Evolutionary conservation across 345 rosid genomes (phyloP).

Genomic region (Ricinus communis): DNA sequence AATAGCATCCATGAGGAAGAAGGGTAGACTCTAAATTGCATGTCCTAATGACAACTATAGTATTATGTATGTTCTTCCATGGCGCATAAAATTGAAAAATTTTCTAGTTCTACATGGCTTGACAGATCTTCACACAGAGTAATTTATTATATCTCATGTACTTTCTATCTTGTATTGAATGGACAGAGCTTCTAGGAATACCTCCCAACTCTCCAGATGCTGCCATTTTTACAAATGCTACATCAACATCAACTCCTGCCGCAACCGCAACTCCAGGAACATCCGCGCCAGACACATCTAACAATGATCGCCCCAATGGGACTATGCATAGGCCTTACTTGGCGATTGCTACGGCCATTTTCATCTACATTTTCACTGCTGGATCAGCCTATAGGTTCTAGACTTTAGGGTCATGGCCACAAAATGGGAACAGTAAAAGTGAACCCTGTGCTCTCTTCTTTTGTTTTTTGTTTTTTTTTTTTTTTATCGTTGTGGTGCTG

Average conservation of each 20-base stretch:
- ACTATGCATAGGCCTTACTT: conserved; percentile 16
- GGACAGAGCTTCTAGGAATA: conserved; percentile 74
- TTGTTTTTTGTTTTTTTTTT: not conserved
- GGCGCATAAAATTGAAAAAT: too few species aligned
- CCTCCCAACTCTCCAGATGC: conserved; percentile 81
- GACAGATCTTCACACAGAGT: too few species aligned
- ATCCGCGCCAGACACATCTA: conserved; percentile 19
- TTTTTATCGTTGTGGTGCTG: not conserved
- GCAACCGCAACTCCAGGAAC: conserved; percentile 13
- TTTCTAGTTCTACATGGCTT: too few species aligned
- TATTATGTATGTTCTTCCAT: too few species aligned
- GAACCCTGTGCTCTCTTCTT: not conserved
- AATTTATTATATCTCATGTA: not conserved
- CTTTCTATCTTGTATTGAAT: not conserved
- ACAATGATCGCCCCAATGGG: conserved; percentile 21
- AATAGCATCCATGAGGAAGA: too few species aligned
- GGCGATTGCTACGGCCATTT: conserved; percentile 24
- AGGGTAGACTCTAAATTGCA: too few species aligned
- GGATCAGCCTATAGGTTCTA: conserved; percentile 16
- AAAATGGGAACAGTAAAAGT: not conserved
- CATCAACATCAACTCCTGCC: conserved; percentile 35
- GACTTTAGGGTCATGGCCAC: not conserved
- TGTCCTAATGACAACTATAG: too few species aligned
- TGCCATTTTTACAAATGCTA: conserved; percentile 48
- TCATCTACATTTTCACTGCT: conserved; percentile 20